Conservation (phyloP, 192 early-diverging fungal genomes). For the Coemansia pectinata region DNA sequence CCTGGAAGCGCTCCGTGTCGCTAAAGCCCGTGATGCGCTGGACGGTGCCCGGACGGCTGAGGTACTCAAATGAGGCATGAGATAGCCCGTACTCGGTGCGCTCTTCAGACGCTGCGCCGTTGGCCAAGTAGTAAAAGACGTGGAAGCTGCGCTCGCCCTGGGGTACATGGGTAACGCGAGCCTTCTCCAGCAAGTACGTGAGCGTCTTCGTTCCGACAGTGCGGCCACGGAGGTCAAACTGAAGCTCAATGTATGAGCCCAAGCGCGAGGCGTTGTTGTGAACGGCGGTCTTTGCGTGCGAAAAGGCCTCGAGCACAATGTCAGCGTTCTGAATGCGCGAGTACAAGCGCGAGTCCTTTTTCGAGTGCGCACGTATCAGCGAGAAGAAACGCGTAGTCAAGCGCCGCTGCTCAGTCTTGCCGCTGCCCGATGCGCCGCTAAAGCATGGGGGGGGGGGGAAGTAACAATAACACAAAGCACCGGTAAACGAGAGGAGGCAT, state of each 20-base stretch:
- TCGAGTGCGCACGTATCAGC: conserved; percentile 67
- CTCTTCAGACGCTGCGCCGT: conserved; percentile 77
- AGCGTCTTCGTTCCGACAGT: conserved; percentile 83
- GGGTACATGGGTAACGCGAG: conserved; percentile 68
- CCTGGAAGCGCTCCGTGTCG: conserved; percentile 63
- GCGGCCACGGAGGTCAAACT: conserved; percentile 86
- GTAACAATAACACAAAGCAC: neutral
- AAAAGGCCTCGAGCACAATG: conserved; percentile 83
- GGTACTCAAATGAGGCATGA: conserved; percentile 51
- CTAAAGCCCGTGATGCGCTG: conserved; percentile 61
- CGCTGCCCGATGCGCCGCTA: conserved; percentile 86
- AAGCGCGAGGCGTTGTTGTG: conserved; percentile 84
- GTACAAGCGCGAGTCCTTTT: conserved; percentile 70
- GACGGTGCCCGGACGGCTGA: conserved; percentile 59
- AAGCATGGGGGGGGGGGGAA: conserved; percentile 8
- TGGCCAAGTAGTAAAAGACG: conserved; percentile 90
- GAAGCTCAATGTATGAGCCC: conserved; percentile 81
- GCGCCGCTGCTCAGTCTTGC: conserved; percentile 79
- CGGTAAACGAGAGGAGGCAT: neutral
- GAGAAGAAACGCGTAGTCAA: conserved; percentile 64
- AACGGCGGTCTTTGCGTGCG: conserved; percentile 72
- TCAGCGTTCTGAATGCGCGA: conserved; percentile 67
- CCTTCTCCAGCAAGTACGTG: conserved; percentile 88
- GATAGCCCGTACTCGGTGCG: conserved; percentile 59
- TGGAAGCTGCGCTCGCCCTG: conserved; percentile 85